phyloP scores from a whole-genome alignment of 179 eudicot genomes.

The Carnegiea gigantea region DNA sequence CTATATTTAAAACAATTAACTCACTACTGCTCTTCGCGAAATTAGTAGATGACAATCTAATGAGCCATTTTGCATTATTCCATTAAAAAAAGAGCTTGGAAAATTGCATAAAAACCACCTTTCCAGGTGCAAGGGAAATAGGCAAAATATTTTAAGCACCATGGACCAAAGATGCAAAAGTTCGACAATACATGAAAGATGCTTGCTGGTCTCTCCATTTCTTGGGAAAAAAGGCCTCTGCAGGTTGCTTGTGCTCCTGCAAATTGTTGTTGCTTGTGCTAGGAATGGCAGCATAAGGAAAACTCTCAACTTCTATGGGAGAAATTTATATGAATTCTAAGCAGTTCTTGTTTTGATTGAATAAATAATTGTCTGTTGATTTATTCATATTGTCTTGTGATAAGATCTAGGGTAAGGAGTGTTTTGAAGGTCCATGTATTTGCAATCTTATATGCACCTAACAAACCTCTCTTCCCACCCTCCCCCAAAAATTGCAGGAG shows the following conservation, averaged over 20 bases:
- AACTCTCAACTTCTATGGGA: background rate
- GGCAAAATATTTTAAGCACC: background rate
- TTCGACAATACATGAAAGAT: background rate
- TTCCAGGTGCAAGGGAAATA: background rate
- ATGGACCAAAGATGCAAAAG: background rate
- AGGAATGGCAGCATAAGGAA: background rate
- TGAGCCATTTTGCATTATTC: background rate
- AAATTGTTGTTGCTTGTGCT: background rate
- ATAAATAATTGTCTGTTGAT: background rate
- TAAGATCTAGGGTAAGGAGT: background rate
- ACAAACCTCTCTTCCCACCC: background rate
- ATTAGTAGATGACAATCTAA: background rate
- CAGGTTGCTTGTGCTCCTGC: background rate
- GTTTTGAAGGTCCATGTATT: conserved; percentile 4
- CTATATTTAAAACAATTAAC: background rate
- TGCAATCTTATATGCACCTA: background rate
- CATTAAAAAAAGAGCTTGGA: background rate
- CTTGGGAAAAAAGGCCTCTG: background rate
- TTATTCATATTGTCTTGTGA: background rate
- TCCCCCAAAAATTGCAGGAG: conserved; percentile 47
- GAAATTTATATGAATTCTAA: background rate
- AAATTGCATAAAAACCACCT: background rate
- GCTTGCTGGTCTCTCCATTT: conserved; percentile 15
- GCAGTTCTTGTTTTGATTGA: conserved; percentile 12
- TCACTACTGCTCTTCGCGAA: background rate